Evolutionary conservation across 805 yeast genomes (phyloP).

Genomic region (Scheffersomyces lignosus): DNA sequence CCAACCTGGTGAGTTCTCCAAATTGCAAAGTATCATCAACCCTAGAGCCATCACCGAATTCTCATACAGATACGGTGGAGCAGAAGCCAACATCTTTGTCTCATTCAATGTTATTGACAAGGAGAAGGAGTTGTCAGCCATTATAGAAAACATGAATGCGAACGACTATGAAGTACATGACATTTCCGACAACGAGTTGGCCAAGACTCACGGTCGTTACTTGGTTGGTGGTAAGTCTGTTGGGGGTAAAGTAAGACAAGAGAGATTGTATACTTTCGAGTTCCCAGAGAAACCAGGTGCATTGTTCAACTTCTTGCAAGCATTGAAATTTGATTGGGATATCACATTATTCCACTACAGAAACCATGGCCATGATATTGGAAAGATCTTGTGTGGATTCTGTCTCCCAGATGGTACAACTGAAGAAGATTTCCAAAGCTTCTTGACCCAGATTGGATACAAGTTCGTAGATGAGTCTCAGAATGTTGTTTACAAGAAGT

Average conservation of each 20-base stretch:
- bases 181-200: conserved; percentile 89
- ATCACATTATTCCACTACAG: conserved; percentile 94
- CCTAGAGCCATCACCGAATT: conserved; percentile 95
- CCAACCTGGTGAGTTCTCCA: conserved; percentile 83
- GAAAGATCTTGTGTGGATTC: conserved; percentile 88
- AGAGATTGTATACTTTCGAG: conserved; percentile 79
- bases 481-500: conserved; percentile 80
- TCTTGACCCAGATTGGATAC: conserved; percentile 74
- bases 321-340: conserved; percentile 81
- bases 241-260: conserved; percentile 55
- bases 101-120: conserved; percentile 84
- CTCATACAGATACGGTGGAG: conserved; percentile 72
- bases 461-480: conserved; percentile 78
- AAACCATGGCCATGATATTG: conserved; percentile 94
- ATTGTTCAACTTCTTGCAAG: conserved; percentile 70
- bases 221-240: conserved; percentile 86
- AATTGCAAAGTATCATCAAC: conserved; percentile 71
- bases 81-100: conserved; percentile 76
- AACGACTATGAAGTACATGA: conserved; percentile 70
- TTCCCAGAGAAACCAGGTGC: conserved; percentile 99
- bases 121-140: conserved; percentile 66
- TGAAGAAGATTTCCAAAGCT: conserved; percentile 61
- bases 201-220: conserved; percentile 94
- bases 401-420: conserved; percentile 72
- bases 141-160: conserved; percentile 57